Evolutionary conservation across 2,329 filamentous ascomycete genomes (phyloP), one percentile per base, ranked within the genome.

Genomic region (Sporothrix pseudoabietina): DNA sequence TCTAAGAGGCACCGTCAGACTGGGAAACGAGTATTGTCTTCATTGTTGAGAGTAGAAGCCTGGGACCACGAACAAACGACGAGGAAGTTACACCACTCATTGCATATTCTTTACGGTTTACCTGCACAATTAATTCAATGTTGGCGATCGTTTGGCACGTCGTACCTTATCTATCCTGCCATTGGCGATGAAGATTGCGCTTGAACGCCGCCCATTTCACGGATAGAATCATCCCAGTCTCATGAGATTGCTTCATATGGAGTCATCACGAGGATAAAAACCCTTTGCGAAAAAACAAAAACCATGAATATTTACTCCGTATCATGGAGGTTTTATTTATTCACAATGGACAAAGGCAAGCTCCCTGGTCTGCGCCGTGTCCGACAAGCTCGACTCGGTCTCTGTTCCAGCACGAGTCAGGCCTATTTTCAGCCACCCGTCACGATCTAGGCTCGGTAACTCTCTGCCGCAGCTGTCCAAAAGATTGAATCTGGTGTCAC

Each of bases 221-320:
- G 39, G 61, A 65, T 61, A 61, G 57, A 32, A 61, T 61, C 57
- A 61, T 61, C 19, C 12, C 22, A 14, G 22, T 30, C 22, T 57
- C 12, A 57, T 7, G 6, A 57, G 52, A 22, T 55, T 10, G 9
- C 44, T 49, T 14, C 22, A 10, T 30, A 32, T 57, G 22, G 14
- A 57, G 54, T 14, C 54, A 14, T 49, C 26, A 26, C 26, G 26
- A 26, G 26, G 26, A 26, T 26, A 2, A 26, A 26, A 26, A 35
- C 8, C 35, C 8, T 35, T 35, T 35, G 35, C 4, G 0, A 35
- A 35, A 35, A 35, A 35, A 35, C 26, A 26, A 26, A 26, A 26
- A 26, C 26, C 26, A 1, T 26, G 26, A 26, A 26, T 1, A 26
- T 26, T 26, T 26, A n/a, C n/a, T n/a, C n/a, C n/a, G n/a, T 35